Evolutionary conservation across 1,139 yeast genomes (phyloP).

Genomic region (Entelexis paramagnoliae): DNA sequence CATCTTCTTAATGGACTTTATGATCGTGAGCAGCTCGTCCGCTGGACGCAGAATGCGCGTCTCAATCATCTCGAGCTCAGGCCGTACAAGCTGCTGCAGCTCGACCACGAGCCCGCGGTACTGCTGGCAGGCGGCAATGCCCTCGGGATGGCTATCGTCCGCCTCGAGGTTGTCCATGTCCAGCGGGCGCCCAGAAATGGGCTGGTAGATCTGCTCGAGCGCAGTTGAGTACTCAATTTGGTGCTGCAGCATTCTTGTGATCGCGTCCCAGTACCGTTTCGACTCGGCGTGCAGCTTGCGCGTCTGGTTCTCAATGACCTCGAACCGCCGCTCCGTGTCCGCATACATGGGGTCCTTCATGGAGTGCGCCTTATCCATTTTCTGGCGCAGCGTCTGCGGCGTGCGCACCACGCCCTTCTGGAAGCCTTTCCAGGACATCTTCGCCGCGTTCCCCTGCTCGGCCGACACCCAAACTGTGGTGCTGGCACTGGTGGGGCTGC

Average conservation of each 20-base stretch:
- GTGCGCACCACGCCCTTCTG: constrained; percentile 80
- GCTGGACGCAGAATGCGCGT: constrained; percentile 85
- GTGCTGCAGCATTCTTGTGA: constrained; percentile 83
- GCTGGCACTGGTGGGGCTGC: not conserved
- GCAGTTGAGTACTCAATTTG: constrained; percentile 91
- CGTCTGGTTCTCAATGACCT: constrained; percentile 81
- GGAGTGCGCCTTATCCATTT: constrained; percentile 49
- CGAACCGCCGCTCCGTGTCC: constrained; percentile 93
- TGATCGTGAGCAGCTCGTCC: constrained; percentile 74
- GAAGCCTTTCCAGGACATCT: constrained; percentile 88
- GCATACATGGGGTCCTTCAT: constrained; percentile 80
- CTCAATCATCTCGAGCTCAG: constrained; percentile 88
- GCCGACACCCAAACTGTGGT: not conserved
- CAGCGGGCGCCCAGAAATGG: constrained; percentile 81
- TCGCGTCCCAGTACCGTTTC: constrained; percentile 78
- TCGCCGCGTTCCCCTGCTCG: not conserved
- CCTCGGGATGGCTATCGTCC: constrained; percentile 84
- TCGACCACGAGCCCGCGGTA: constrained; percentile 81
- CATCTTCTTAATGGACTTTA: constrained; percentile 79
- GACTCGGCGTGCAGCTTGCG: constrained; percentile 84
- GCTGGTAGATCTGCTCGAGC: constrained; percentile 91
- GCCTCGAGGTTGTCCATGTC: constrained; percentile 68
- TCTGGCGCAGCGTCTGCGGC: constrained; percentile 36
- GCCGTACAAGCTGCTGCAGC: constrained; percentile 72
- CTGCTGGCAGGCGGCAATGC: constrained; percentile 87